Conservation (phyloP, 371 early-diverging fungal genomes). For the Coemansia sp. region DNA sequence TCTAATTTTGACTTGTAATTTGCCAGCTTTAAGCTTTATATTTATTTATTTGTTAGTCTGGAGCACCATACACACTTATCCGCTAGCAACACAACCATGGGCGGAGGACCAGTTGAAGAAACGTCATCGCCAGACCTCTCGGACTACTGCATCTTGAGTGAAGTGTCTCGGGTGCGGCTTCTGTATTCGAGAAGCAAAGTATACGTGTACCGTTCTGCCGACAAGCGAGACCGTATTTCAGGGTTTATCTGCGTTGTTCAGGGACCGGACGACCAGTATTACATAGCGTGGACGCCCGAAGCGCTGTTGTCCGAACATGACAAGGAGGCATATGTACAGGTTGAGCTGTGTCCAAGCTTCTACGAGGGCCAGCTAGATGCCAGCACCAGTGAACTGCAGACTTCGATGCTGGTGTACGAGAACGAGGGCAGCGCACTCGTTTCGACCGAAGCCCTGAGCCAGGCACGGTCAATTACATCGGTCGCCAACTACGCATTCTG, state of each 20-base stretch:
- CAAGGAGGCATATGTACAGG: conserved; percentile 55
- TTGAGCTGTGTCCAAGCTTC: conserved; percentile 51
- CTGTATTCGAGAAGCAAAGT: conserved; percentile 53
- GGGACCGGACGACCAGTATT: conserved; percentile 46
- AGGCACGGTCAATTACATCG: conserved; percentile 48
- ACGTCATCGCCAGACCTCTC: conserved; percentile 40
- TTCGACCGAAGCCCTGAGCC: conserved; percentile 31
- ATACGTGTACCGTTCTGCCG: conserved; percentile 50
- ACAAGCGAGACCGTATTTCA: conserved; percentile 46
- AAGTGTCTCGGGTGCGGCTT: conserved; percentile 44
- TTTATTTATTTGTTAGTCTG: neutral
- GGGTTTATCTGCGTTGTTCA: conserved; percentile 51
- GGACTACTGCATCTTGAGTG: conserved; percentile 50
- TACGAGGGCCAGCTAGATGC: conserved; percentile 28
- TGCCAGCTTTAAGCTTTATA: neutral
- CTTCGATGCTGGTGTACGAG: conserved; percentile 31
- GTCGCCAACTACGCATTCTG: conserved; percentile 55
- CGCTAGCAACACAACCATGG: conserved; percentile 16
- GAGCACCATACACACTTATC: neutral
- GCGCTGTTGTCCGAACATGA: conserved; percentile 55
- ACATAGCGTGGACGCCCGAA: conserved; percentile 59
- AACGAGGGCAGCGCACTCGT: conserved; percentile 38
- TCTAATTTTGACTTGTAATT: neutral
- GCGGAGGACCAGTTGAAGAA: conserved; percentile 41
- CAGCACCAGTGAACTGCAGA: neutral